These are phyloP conservation scores for Suillus placidus DNA, from an alignment of 768 basidiomycete genomes.

Conservation along the genomic window DNA sequence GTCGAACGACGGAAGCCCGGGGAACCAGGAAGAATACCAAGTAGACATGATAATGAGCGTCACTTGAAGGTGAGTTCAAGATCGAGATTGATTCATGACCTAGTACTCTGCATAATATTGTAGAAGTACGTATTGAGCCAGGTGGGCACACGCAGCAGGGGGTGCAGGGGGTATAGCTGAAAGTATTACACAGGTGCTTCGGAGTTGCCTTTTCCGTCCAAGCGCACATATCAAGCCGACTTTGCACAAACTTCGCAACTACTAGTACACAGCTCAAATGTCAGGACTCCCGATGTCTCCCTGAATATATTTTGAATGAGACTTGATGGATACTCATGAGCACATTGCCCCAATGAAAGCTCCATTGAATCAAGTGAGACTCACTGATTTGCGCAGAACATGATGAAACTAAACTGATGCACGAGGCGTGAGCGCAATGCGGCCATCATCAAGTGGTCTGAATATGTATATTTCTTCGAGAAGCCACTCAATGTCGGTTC, in stretches of 20 bases:
- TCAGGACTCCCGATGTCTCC: not conserved
- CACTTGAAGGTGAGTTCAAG: slow-evolving; percentile 2
- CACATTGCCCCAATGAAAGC: not conserved
- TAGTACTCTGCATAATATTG: slow-evolving; percentile 1
- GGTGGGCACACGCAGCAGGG: not conserved
- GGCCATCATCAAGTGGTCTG: slow-evolving; percentile 32
- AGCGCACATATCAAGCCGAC: not conserved
- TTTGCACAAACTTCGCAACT: not conserved
- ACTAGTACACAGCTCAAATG: not conserved
- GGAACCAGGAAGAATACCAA: slow-evolving; percentile 62
- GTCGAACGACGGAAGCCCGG: slow-evolving; percentile 62
- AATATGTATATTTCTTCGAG: slow-evolving; percentile 34
- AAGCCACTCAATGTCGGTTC: slow-evolving; percentile 24
- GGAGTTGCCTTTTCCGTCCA: slow-evolving; percentile 7
- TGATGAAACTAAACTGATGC: not conserved
- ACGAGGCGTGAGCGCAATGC: slow-evolving; percentile 32
- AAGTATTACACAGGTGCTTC: not conserved
- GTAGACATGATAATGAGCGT: slow-evolving; percentile 40
- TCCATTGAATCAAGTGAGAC: not conserved
- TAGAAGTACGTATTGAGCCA: slow-evolving; percentile 8
- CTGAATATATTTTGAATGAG: no score
- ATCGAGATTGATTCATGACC: slow-evolving; percentile 2
- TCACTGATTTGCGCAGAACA: not conserved
- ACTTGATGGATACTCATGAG: not conserved
- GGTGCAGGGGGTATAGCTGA: not conserved